Conservation (phyloP, 2,329 filamentous ascomycete species). For the Fusarium xylarioides region DNA sequence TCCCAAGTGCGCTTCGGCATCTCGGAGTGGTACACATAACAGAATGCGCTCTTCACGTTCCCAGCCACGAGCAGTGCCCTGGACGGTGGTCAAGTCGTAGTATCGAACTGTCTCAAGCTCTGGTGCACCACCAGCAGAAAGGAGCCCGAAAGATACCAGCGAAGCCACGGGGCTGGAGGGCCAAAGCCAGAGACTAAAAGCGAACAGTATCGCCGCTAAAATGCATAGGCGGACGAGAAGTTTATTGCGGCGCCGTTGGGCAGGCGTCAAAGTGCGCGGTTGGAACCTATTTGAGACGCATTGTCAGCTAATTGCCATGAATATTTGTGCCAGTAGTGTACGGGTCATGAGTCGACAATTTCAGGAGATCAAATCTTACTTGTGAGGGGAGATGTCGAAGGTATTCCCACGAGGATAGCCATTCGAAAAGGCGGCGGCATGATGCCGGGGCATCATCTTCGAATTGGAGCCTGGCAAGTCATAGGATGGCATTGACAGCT, state of each 20-base stretch:
- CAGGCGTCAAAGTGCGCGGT: slow-evolving; percentile 77
- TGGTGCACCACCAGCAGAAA: slow-evolving; percentile 73
- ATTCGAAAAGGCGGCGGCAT: slow-evolving; percentile 78
- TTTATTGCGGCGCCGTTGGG: slow-evolving; percentile 76
- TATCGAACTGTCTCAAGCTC: slow-evolving; percentile 96
- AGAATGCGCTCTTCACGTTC: slow-evolving; percentile 95
- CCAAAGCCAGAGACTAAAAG: slow-evolving; percentile 81
- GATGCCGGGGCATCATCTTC: slow-evolving; percentile 88
- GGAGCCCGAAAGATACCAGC: slow-evolving; percentile 73
- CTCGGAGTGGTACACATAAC: slow-evolving; percentile 91
- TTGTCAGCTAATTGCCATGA: slow-evolving; percentile 16
- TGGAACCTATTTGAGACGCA: slow-evolving; percentile 66
- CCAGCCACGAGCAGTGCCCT: slow-evolving; percentile 93
- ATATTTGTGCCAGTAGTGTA: not conserved
- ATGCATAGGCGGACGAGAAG: slow-evolving; percentile 74
- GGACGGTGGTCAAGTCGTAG: slow-evolving; percentile 91
- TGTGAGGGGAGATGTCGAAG: slow-evolving; percentile 89
- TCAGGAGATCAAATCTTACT: slow-evolving; percentile 62
- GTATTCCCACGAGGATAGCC: slow-evolving; percentile 81
- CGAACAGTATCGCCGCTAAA: slow-evolving; percentile 64
- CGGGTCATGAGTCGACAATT: not conserved
- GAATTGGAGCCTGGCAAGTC: slow-evolving; percentile 45
- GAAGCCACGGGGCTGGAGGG: slow-evolving; percentile 70
- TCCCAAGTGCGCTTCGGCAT: slow-evolving; percentile 87
- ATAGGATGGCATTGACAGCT: slow-evolving; percentile 45